Percentiles rank a stretch among this genome's conserved stretches.
phyloP scores from a whole-genome alignment of 2,329 filamentous ascomycete genomes.

The Boeremia lycopersici region DNA sequence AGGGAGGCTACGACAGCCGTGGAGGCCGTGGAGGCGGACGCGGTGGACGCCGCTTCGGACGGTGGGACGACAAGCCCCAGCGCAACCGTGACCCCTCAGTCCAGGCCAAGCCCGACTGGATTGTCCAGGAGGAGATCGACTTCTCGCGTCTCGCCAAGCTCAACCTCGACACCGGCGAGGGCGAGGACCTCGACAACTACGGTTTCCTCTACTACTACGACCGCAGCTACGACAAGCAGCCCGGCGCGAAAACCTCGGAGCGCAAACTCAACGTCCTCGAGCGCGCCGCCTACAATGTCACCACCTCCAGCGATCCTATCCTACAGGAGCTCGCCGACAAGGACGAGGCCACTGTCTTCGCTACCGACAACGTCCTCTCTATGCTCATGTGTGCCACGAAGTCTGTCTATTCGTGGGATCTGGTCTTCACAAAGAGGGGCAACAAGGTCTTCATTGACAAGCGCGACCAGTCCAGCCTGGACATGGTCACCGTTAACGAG shows the following conservation, averaged over 20 bases:
- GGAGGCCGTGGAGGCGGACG: conserved; percentile 70
- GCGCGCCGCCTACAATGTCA: conserved; percentile 96
- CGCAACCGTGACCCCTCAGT: conserved; percentile 95
- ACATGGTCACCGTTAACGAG: conserved; percentile 99
- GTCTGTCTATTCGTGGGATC: conserved; percentile 97
- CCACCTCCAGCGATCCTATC: conserved; percentile 91
- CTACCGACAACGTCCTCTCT: conserved; percentile 94
- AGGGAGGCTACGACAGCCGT: conserved; percentile 72
- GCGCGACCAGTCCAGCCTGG: conserved; percentile 90
- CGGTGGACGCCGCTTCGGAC: conserved; percentile 88
- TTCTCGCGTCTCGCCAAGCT: conserved; percentile 94
- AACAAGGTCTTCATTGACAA: conserved; percentile 99
- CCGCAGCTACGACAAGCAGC: conserved; percentile 89
- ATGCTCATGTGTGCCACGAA: conserved; percentile 99
- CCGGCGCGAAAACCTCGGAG: conserved; percentile 82
- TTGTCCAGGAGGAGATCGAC: conserved; percentile 96
- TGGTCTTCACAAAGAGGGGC: conserved; percentile 89
- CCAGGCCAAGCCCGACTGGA: conserved; percentile 95
- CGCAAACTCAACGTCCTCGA: conserved; percentile 87
- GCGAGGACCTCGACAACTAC: conserved; percentile 93
- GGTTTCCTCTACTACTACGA: conserved; percentile 99
- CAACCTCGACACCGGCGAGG: conserved; percentile 91
- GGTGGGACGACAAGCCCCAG: conserved; percentile 98
- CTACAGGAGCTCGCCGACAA: conserved; percentile 97
- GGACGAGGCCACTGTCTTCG: conserved; percentile 94